Percentiles rank a stretch among this genome's conserved stretches.
Conservation (phyloP, 805 yeast genomes). For the Cyberlindnera nakhonratchasimensis region DNA sequence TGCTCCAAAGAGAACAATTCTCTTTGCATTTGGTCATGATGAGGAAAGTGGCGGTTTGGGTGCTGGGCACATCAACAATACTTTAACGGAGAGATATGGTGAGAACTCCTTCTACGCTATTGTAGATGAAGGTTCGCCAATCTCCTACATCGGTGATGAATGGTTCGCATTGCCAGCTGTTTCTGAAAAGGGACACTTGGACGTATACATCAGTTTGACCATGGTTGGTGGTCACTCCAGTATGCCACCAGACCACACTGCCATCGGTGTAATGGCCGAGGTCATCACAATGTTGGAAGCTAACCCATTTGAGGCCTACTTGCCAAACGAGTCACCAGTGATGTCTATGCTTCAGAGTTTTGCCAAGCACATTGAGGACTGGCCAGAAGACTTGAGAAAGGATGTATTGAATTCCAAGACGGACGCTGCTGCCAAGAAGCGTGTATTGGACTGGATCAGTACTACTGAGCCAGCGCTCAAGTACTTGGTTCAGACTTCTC, state of each 20-base stretch:
- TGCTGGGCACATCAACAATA: conserved; percentile 47
- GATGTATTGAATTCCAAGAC: conserved; percentile 36
- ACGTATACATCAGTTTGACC: conserved; percentile 40
- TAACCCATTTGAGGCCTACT: conserved; percentile 45
- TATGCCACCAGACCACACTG: conserved; percentile 68
- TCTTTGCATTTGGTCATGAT: conserved; percentile 69
- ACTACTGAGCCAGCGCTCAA: conserved; percentile 9
- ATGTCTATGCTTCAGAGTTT: conserved; percentile 53
- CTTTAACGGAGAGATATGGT: conserved; percentile 53
- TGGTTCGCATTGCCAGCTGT: conserved; percentile 46
- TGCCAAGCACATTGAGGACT: conserved; percentile 42
- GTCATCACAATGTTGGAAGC: conserved; percentile 50
- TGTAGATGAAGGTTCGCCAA: conserved; percentile 57
- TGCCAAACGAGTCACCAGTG: conserved; percentile 53
- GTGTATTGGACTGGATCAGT: conserved; percentile 30
- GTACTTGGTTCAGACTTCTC: conserved; percentile 22
- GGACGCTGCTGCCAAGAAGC: conserved; percentile 35
- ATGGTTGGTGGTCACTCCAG: conserved; percentile 80
- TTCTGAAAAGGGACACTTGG: conserved; percentile 41
- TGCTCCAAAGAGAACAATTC: conserved; percentile 52
- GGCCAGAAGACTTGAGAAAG: conserved; percentile 27
- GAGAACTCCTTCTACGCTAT: conserved; percentile 53
- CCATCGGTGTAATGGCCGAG: conserved; percentile 64
- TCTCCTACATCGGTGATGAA: conserved; percentile 33
- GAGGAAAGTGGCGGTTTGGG: conserved; percentile 74